Conservation (phyloP, 2,329 filamentous ascomycete genomes). For the Aspergillus niger region DNA sequence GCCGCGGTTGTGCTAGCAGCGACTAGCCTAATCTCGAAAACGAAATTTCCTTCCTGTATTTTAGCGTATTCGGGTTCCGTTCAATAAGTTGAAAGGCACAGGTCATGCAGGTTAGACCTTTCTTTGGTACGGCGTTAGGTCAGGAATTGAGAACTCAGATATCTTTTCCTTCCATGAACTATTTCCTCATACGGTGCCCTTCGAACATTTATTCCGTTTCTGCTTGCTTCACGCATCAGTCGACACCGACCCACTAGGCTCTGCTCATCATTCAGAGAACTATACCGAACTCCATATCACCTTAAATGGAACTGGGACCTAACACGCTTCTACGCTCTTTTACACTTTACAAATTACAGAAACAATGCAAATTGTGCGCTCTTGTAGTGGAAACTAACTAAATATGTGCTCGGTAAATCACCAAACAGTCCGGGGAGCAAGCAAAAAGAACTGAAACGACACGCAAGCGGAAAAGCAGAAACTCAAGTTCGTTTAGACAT, state of each 20-base stretch:
- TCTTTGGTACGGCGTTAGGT: constrained; percentile 7
- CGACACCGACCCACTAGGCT: neutral
- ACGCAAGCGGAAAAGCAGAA: constrained; percentile 22
- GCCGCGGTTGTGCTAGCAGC: constrained; percentile 82
- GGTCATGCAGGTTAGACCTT: neutral
- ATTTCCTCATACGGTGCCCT: neutral
- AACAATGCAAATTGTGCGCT: neutral
- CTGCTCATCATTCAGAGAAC: constrained; percentile 5
- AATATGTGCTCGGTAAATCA: neutral
- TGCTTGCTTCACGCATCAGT: neutral
- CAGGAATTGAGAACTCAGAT: neutral
- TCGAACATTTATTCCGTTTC: neutral
- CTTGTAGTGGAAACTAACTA: neutral
- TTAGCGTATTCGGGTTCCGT: neutral
- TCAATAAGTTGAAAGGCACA: neutral
- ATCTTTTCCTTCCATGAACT: neutral
- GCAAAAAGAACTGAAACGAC: constrained; percentile 14
- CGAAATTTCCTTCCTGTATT: neutral
- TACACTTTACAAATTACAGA: neutral
- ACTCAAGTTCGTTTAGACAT: constrained; percentile 37
- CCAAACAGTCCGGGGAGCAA: constrained; percentile 13
- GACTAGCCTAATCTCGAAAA: constrained; percentile 56
- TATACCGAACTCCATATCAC: constrained; percentile 21
- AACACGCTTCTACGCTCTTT: too few species aligned
- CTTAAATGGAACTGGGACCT: neutral